Evolutionary conservation across 257 asterid species (phyloP).

Genomic region (Ophiorrhiza pumila): DNA sequence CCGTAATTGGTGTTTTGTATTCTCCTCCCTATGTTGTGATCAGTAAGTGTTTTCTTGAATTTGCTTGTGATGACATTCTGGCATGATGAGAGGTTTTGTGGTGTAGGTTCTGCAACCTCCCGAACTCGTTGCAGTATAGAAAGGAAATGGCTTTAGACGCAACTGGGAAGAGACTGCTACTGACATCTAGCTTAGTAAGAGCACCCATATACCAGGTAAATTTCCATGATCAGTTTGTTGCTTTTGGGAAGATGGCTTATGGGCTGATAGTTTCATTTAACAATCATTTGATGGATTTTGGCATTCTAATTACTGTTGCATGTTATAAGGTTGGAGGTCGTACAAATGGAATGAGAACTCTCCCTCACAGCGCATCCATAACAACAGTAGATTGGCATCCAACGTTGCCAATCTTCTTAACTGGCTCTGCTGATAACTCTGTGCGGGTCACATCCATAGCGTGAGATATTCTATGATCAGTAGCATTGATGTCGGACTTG

Average conservation of each 20-base stretch:
- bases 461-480: conserved; percentile 23
- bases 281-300: not conserved
- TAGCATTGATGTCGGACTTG: not conserved
- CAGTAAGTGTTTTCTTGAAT: not conserved
- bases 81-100: not conserved
- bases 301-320: not conserved
- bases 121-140: conserved; percentile 39
- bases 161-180: conserved; percentile 70
- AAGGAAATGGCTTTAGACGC: conserved; percentile 87
- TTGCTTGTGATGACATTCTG: not conserved
- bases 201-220: conserved; percentile 87
- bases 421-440: conserved; percentile 91
- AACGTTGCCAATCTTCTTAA: conserved; percentile 69
- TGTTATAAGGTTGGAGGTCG: conserved; percentile 54
- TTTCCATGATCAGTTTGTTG: not conserved
- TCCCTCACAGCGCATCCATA: conserved; percentile 61
- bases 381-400: conserved; percentile 99
- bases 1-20: not conserved
- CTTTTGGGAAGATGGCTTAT: not conserved
- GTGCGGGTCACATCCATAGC: conserved; percentile 65
- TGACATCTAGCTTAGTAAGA: conserved; percentile 64
- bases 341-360: conserved; percentile 59
- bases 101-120: conserved; percentile 58
- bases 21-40: not conserved
- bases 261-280: not conserved